Evolutionary conservation across 768 basidiomycete genomes (phyloP), one percentile per base, ranked within the genome.

Genomic region (Roridomyces roridus): DNA sequence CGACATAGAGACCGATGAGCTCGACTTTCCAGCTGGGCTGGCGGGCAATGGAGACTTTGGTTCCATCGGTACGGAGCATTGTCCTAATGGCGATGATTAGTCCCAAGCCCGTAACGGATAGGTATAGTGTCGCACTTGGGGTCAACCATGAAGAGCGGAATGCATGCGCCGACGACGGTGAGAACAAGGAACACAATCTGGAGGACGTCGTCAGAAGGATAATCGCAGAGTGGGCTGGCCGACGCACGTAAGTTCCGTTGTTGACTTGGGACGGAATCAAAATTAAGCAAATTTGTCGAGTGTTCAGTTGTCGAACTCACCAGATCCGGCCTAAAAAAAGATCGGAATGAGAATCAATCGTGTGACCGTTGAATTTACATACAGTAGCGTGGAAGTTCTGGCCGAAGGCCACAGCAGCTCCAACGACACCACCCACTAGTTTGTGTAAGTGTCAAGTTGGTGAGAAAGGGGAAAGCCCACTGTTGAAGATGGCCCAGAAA

Each of bases 401-500:
- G 1, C 84, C 92, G 34, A 93, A 75, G 14, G 91, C 85, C 28
- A 93, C 89, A 9, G 87, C 76, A 5, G 89, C 83, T 26, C 92
- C 91, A 42, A 94, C 85, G 43, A 94, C 89, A 42, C 86, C 86
- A 25, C 91, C 91, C 20, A 92, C 31, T 34, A 15, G 15, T 11
- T 34, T 34, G 31, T 34, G 31, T 11, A 34, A 10, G 10, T 10
- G 3, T 3, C 11, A 34, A 34, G 31, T 15, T 10, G 15, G 10
- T 8, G 31, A 34, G 4, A 34, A 34, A 34, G 15, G 14, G 14
- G 15, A 34, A 34, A 11, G 31, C 31, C 3, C 15, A 34, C 31
- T 57, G 64, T 93, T 92, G 76, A 94, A 94, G 58, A 93, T 89
- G 40, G 81, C 74, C 92, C 92, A 94, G 74, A 93, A 94, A 42